These are phyloP conservation scores for Diaporthe sp. DNA, from an alignment of 2,329 filamentous ascomycete species.

Conservation along the genomic window DNA sequence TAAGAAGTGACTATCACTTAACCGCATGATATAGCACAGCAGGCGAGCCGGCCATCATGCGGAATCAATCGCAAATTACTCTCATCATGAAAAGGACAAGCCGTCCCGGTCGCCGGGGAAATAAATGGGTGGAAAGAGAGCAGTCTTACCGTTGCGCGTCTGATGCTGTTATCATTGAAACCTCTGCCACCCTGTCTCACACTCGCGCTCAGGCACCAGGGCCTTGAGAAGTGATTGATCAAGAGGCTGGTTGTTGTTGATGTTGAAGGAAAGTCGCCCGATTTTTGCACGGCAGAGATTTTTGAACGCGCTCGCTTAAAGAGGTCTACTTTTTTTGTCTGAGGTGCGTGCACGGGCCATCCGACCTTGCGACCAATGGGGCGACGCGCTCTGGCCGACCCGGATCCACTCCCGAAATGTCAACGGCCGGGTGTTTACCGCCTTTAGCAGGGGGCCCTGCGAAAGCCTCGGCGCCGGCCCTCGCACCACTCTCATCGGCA, in stretches of 20 bases:
- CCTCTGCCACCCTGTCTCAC: background rate
- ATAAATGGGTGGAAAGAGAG: background rate
- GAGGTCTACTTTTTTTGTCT: slow-evolving; percentile 19
- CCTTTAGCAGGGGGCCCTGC: slow-evolving; percentile 6
- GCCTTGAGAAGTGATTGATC: slow-evolving; percentile 9
- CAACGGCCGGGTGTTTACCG: slow-evolving; percentile 23
- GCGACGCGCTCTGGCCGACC: background rate
- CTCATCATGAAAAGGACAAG: slow-evolving; percentile 76
- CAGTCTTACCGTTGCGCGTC: slow-evolving; percentile 10
- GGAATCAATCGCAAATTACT: slow-evolving; percentile 99
- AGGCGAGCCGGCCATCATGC: slow-evolving; percentile 89
- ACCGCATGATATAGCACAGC: slow-evolving; percentile 84
- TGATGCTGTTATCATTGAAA: background rate
- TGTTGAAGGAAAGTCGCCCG: background rate
- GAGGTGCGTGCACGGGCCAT: slow-evolving; percentile 36
- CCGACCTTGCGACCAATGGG: background rate
- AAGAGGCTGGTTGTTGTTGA: background rate
- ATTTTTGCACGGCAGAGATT: slow-evolving; percentile 21
- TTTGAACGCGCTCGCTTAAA: slow-evolving; percentile 4
- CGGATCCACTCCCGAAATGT: slow-evolving; percentile 7
- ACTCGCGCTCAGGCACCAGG: background rate
- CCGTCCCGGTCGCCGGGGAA: background rate
- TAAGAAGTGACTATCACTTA: slow-evolving; percentile 97
- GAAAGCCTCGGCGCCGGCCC: slow-evolving; percentile 15
- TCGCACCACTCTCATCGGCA: background rate